These are phyloP conservation scores for Limonomyces culmigenus DNA, from an alignment of 1,284 basidiomycete genomes.

Conservation along the genomic window DNA sequence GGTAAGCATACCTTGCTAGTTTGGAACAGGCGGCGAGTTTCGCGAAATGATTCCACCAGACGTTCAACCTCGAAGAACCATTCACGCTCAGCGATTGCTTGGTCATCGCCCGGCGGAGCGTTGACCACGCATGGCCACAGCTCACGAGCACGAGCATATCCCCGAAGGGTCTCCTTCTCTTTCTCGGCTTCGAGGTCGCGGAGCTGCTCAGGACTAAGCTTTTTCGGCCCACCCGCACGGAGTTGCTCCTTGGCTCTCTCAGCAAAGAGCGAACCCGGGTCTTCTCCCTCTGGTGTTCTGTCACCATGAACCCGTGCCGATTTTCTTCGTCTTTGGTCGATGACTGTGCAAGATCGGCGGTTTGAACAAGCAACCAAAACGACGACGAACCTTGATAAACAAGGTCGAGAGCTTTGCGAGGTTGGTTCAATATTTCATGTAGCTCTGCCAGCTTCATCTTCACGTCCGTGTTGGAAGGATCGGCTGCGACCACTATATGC, in stretches of 20 bases:
- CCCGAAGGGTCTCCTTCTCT: conserved; percentile 38
- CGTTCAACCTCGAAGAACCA: conserved; percentile 80
- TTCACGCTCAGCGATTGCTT: conserved; percentile 29
- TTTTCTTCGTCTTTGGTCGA: conserved; percentile 44
- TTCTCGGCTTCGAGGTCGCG: conserved; percentile 42
- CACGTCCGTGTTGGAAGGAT: conserved; percentile 63
- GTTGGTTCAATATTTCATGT: conserved; percentile 70
- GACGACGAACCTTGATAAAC: conserved; percentile 61
- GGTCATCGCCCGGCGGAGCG: conserved; percentile 7
- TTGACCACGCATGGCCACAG: conserved; percentile 24
- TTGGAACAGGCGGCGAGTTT: conserved; percentile 72
- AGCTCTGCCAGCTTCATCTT: conserved; percentile 84
- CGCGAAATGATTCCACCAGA: conserved; percentile 76
- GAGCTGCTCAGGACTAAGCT: conserved; percentile 31
- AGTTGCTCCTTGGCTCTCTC: conserved; percentile 20
- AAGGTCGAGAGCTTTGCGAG: conserved; percentile 68
- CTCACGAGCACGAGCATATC: conserved; percentile 31
- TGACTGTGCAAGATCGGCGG: conserved; percentile 23
- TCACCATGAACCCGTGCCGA: conserved; percentile 12
- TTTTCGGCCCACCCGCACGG: conserved; percentile 7
- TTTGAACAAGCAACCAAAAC: neutral
- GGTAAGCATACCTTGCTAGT: conserved; percentile 42
- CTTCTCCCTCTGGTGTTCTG: conserved; percentile 10
- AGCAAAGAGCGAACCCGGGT: conserved; percentile 28
- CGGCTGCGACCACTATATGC: conserved; percentile 54